Evolutionary conservation across 768 basidiomycete species (phyloP), one percentile per base, ranked within the genome.

Genomic region (Nidularia sp.): DNA sequence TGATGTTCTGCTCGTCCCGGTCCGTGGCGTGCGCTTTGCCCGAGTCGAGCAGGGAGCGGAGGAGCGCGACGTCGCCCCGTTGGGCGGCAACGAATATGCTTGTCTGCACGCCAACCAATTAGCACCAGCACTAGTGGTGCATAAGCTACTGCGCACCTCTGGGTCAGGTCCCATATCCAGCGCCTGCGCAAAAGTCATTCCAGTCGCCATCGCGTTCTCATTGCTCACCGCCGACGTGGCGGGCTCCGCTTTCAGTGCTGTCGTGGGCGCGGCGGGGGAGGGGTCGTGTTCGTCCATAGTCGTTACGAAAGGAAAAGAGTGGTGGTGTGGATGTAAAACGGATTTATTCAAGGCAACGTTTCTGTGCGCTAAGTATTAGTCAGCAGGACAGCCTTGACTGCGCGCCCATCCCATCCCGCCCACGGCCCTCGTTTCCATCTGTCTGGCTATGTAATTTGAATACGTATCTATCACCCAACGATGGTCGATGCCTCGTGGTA

Each of bases 1-100:
- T 96, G 55, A 98, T 91, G 60, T 95, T 93, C 66, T 96, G 89
- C 31, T 80, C 78, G 69, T 98, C 96, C 46, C 88, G 76, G 68
- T 92, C 91, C 10, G 85, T 85, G 15, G 85, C 88, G 5, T 70
- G 76, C 15, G 87, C 87, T 53, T 76, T 73, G 3, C 88, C 88
- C 1, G 84, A 86, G 58, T 85, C 81, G 39, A 94, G 74, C 52
- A 94, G 79, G 47, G 80, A 67, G 5, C 78, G 79, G 31, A 96
- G 68, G 41, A 79, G 69, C 6, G 68, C 64, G 5, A 93, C 74
- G 60, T 96, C 93, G 7, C 95, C 95, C 48, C 91, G 77, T 62
- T 97, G 95, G 0, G 94, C 86, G 6, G 93, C 88, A 8, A 88
- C 74, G 60, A 96, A 92, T 32, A 97, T 86, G 53, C 78, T 85